These are phyloP conservation scores for Plasmodium falciparum DNA, from an alignment of 169 alveolate genomes.

Conservation along the genomic window DNA sequence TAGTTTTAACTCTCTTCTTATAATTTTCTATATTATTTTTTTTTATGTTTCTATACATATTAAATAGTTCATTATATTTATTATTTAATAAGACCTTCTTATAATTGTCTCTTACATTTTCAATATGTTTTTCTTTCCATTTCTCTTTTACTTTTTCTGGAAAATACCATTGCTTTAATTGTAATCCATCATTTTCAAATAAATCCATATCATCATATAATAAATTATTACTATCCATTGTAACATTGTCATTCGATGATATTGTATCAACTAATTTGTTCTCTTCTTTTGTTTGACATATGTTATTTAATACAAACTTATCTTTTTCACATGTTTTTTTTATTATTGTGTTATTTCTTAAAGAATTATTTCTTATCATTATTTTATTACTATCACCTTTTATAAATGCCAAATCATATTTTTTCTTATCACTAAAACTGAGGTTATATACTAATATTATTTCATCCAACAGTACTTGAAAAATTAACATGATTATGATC, in stretches of 20 bases:
- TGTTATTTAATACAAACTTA: neutral
- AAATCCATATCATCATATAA: conserved; percentile 30
- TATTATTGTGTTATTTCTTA: neutral
- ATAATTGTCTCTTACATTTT: conserved; percentile 57
- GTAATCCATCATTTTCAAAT: conserved; percentile 44
- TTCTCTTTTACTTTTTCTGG: conserved; percentile 36
- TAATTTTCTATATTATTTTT: conserved; percentile 56
- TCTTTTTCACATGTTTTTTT: neutral
- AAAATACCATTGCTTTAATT: conserved; percentile 70
- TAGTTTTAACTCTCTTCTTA: conserved; percentile 74
- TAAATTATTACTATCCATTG: neutral
- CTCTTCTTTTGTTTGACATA: conserved; percentile 4
- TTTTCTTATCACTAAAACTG: neutral
- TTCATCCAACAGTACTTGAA: conserved; percentile 1
- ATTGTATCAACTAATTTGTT: neutral
- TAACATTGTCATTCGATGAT: neutral
- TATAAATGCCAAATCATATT: neutral
- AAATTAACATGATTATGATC: conserved; percentile 11
- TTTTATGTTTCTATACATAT: conserved; percentile 64
- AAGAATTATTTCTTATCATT: neutral
- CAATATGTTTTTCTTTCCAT: conserved; percentile 68
- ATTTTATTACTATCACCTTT: conserved; percentile 11
- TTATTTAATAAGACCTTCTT: conserved; percentile 62
- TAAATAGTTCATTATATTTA: conserved; percentile 65
- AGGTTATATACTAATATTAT: conserved; percentile 12